Evolutionary conservation across 108 stramenopile genomes (phyloP), one percentile per base, ranked within the genome.

Genomic region (Skeletonema tropicum): DNA sequence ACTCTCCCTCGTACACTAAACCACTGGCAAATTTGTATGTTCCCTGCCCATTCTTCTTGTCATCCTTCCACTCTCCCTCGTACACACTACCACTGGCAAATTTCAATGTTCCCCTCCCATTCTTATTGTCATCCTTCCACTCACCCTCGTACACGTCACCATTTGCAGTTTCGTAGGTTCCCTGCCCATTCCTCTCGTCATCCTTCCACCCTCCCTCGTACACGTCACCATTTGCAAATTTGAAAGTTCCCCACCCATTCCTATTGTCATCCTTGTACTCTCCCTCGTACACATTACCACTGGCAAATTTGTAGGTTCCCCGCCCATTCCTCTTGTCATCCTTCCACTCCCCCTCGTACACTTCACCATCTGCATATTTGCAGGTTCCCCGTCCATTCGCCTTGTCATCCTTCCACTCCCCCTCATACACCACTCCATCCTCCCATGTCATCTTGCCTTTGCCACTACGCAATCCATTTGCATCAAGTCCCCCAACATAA

Each of bases 51-150:
- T 84, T 76, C 72, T 77, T 77, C 19, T 77, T 45, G 31, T 82
- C 85, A 64, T 83, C 74, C 6, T 58, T 30, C 62, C 80, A 88
- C 12, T 83, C 82, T 48, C 87, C 87, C 1, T 64, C 73, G 45
- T 83, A 83, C 15, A 17, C 55, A 62, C 57, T 55, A 12, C 77
- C 77, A 63, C 79, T 63, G 9, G 76, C 72, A 68, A 71, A 83
- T 11, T 19, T 32, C 23, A 45, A 66, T 29, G 61, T 39, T 15
- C 48, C 48, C 6, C 21, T 19, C 3, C 48, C 48, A 6, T 49
- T 17, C n/a, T 5, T 2, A 0, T 21, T 49, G 6, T 19, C 19
- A 49, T 69, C 21, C 5, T 17, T 32, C 35, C 57, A 80, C 19
- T 52, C 31, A n/a, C 79, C 79, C 17, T 69, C 60, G 45, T 68